These are phyloP conservation scores for Botrytis galanthina DNA, from an alignment of 2,329 filamentous ascomycete species.

Conservation along the genomic window DNA sequence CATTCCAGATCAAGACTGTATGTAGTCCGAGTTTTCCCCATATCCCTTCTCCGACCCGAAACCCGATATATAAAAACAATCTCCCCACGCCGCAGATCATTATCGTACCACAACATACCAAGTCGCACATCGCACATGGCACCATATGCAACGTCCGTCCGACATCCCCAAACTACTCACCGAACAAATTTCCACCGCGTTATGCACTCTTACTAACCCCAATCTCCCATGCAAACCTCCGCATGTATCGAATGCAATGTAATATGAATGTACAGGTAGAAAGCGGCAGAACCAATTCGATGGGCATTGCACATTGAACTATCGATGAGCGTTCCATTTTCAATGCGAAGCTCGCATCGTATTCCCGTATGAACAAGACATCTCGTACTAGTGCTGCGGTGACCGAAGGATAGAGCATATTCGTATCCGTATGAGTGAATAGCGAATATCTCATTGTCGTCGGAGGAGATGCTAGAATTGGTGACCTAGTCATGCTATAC, in stretches of 20 bases:
- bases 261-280: neutral
- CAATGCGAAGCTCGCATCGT: neutral
- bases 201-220: neutral
- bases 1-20: neutral
- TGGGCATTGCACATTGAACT: neutral
- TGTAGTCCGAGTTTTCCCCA: neutral
- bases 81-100: neutral
- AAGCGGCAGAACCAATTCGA: neutral
- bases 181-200: neutral
- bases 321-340: neutral
- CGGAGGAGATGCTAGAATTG: neutral
- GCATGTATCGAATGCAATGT: conserved; percentile 11
- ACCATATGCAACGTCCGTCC: neutral
- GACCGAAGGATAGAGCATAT: neutral
- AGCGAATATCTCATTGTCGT: neutral
- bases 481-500: neutral
- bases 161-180: neutral
- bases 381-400: neutral
- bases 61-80: neutral
- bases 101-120: conserved; percentile 1
- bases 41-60: neutral
- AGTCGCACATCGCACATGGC: conserved; percentile 3
- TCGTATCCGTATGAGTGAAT: neutral
- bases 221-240: neutral
- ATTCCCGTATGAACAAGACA: neutral